These are phyloP conservation scores for Fraxinus xanthoxyloides DNA, from an alignment of 305 asterid genomes.

Conservation along the genomic window DNA sequence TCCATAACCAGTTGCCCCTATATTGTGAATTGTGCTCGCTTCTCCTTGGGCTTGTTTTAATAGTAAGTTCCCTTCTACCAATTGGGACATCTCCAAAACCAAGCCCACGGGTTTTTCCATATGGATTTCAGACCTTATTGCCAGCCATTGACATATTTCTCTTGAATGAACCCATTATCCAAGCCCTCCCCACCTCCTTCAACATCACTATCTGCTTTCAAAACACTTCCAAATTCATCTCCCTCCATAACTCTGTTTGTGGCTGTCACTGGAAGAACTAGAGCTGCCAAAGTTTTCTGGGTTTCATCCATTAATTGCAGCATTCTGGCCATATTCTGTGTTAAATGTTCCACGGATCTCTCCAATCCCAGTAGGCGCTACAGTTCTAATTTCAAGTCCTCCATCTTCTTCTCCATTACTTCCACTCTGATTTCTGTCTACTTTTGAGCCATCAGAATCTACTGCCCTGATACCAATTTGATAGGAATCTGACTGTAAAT, in stretches of 20 bases:
- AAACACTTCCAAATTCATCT: background rate
- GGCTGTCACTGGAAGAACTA: background rate
- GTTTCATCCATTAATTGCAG: background rate
- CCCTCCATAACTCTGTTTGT: background rate
- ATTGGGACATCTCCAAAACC: background rate
- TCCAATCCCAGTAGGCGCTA: background rate
- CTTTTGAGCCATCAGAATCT: too few relatives aligned
- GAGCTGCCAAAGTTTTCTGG: background rate
- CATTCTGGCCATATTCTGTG: background rate
- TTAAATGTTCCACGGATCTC: background rate
- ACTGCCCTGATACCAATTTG: background rate
- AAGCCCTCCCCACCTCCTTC: background rate
- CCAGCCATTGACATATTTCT: background rate
- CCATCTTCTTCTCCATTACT: background rate
- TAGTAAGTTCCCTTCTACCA: background rate
- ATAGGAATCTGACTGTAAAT: too few relatives aligned
- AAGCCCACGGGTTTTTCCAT: background rate
- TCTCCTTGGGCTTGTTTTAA: background rate
- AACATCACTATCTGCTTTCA: background rate
- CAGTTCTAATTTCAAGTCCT: background rate
- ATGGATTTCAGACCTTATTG: background rate
- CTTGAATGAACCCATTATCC: background rate
- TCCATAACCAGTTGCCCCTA: background rate
- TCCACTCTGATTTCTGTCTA: background rate
- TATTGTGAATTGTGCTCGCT: background rate